Evolutionary conservation across 371 early-diverging fungal genomes (phyloP), one percentile per base, ranked within the genome.

Genomic region (Apophysomyces sp.): DNA sequence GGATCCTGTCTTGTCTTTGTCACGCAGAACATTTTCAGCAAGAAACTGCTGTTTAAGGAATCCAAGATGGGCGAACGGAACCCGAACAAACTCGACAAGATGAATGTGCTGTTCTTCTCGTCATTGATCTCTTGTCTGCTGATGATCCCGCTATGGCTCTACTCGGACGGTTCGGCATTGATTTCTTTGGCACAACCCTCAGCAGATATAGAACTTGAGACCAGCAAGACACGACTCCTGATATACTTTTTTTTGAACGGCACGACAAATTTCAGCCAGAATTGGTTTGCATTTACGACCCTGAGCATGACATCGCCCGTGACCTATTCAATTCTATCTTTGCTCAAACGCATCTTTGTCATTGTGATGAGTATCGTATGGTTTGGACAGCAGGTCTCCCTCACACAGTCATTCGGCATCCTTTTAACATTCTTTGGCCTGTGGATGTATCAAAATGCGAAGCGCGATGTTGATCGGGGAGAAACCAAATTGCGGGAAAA

Each of bases 281-380:
- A 82, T 59, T 81, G 91, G 63, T 82, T 94, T 63, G 91, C 95
- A 1, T 91, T 95, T 68, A 87, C 87, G 28, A 83, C 95, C 11
- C 75, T 95, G 36, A 76, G 86, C 3, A 71, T 89, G 53, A 90
- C 93, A 6, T 89, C 90, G 1, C 92, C 95, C 0, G 92, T 96
- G 32, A 93, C 95, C 0, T 96, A 94, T 72, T 91, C 92, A 9
- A 92, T 96, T 61, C 89, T 92, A 6, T 89, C 91, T 9, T 80
- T 96, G 58, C 75, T 94, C 60, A 96, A 96, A 76, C 86, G 97
- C 30, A 92, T 96, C 41, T 85, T 93, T 62, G 95, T 96, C 32
- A 95, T 96, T 69, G 86, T 86, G 31, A 89, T 91, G 55, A 84
- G 87, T 58, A 92, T 96, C 39, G 36, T 94, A 5, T 96, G 91